Base-by-base conservation (phyloP, 1,284 basidiomycete genomes). In the Rhodofomes roseus region DNA sequence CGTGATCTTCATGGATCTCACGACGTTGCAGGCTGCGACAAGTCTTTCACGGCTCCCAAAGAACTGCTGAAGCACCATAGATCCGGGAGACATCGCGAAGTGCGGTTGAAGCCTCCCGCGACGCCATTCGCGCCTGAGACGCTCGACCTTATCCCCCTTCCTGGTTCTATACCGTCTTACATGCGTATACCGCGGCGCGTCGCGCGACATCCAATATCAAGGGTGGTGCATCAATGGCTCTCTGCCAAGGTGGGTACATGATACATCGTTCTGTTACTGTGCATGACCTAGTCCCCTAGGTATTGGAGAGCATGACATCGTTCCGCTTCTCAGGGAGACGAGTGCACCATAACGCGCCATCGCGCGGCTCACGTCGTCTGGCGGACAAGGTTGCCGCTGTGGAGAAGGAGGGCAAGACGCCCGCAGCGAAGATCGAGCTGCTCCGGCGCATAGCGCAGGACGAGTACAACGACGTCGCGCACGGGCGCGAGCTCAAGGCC, bases 191-290 rank as follows among this genome's bases (percentile, higher is more conserved):
- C 79, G 9, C 70, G 76, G 62, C 76, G 72, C 12, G 70, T 85
- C 2, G 65, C 70, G 8, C 76, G 71, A 46, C 70, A 76, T 44
- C 69, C 69, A 3, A 82, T 86, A 63, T 74, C 81, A 16, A 66
- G 72, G 60, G 77, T 79, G 36, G 74, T 78, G 57, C 86, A 87
- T 65, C 72, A 72, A 18, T 69, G 66, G 50, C 68, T 89, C 40
- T 81, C 78, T 9, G 79, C 79, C 63, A 82, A 79, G 82, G 87
- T 87, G 69, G 59, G 79, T 69, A 34, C 57, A 46, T 20, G 16
- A 23, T 31, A n/a, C n/a, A 22, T 37, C 34, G 7, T 44, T n/a
- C 27, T 4, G 51, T 12, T 43, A 23, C 11, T 40, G 37, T 50
- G 23, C 54, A 29, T 37, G 51, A n/a, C 12, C 3, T 25, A 29